These are phyloP conservation scores for Bacterosira constricta DNA, from an alignment of 108 stramenopile genomes.

Conservation along the genomic window DNA sequence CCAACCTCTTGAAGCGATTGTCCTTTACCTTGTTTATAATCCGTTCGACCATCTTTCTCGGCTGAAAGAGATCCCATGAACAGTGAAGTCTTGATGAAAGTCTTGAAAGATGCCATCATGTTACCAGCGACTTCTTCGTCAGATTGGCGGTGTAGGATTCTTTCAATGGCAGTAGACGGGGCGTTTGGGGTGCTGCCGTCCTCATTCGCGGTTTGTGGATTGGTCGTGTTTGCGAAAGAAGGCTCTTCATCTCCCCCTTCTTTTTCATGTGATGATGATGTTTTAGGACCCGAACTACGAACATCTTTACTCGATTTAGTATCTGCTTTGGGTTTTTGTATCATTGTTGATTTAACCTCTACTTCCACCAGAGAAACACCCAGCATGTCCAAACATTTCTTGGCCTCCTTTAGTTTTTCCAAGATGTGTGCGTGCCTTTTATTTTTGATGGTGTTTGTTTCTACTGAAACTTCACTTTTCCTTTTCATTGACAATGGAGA, in stretches of 20 bases:
- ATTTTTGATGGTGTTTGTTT: no score
- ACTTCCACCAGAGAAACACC: conserved; percentile 58
- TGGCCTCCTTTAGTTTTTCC: conserved; percentile 40
- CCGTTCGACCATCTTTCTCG: no score
- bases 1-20: neutral
- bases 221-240: neutral
- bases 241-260: neutral
- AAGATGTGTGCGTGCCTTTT: conserved; percentile 12
- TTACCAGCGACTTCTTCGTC: conserved; percentile 54
- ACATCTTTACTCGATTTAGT: no score
- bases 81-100: conserved; percentile 36
- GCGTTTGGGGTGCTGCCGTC: neutral
- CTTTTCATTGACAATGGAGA: neutral
- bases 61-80: conserved; percentile 9
- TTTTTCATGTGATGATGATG: no score
- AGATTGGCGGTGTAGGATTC: conserved; percentile 43
- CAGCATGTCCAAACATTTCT: conserved; percentile 39
- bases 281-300: no score
- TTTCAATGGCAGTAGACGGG: neutral
- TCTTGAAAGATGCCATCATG: conserved; percentile 49
- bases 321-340: no score
- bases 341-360: conserved; percentile 17
- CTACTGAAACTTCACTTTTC: no score
- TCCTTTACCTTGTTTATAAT: neutral
- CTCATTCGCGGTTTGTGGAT: neutral